These are phyloP conservation scores for Talaromyces pinophilus DNA, from an alignment of 2,329 filamentous ascomycete species.

Conservation along the genomic window DNA sequence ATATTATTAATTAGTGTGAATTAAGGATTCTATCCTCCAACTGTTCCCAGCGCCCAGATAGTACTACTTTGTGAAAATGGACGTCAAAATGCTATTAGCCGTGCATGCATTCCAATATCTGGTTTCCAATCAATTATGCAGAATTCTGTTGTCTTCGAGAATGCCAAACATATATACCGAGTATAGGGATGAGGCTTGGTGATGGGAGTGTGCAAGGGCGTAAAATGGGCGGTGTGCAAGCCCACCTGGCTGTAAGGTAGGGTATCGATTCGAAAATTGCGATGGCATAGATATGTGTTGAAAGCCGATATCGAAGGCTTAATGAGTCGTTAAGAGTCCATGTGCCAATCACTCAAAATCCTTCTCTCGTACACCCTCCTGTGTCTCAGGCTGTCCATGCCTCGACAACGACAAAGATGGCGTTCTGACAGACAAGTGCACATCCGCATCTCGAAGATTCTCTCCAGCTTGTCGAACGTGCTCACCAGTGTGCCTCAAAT, in stretches of 20 bases:
- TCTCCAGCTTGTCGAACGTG: conserved; percentile 17
- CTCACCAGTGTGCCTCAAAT: conserved; percentile 13
- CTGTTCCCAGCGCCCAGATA: neutral
- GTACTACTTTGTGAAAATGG: neutral
- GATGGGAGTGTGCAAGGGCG: neutral
- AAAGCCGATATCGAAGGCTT: neutral
- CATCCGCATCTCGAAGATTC: neutral
- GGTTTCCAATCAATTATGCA: neutral
- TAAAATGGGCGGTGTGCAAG: neutral
- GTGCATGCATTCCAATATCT: neutral
- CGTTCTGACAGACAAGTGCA: neutral
- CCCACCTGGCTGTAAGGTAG: too few species aligned
- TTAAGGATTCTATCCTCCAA: neutral
- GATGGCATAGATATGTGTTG: neutral
- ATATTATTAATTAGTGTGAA: neutral
- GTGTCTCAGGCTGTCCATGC: neutral
- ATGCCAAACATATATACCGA: neutral
- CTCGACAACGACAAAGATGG: conserved; percentile 15
- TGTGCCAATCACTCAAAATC: neutral
- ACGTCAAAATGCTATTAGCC: neutral
- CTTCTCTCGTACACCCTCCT: neutral
- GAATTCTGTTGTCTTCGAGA: neutral
- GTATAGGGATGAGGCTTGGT: neutral
- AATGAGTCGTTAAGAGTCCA: neutral
- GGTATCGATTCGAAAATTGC: neutral